phyloP scores from a whole-genome alignment of 495 filamentous ascomycete genomes.

The Staphylotrichum tortipilum region DNA sequence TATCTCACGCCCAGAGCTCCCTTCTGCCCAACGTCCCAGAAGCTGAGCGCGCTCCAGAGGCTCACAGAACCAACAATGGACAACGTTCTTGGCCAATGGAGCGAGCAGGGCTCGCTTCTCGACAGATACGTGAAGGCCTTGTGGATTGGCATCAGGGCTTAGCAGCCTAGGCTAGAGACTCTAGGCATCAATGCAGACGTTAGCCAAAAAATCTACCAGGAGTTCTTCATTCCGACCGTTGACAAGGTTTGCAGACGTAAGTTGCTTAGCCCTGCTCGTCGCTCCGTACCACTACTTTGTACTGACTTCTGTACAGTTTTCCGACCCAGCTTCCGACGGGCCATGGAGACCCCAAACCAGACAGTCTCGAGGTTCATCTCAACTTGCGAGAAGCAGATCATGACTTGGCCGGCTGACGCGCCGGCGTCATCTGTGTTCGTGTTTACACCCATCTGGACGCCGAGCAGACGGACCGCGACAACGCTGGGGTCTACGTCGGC shows the following conservation, averaged over 20 bases:
- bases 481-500: not conserved
- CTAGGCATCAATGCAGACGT: not conserved
- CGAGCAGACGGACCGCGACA: not conserved
- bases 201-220: not conserved
- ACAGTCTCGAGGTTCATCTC: not conserved
- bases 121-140: not conserved
- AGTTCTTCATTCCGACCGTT: not conserved
- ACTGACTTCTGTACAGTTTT: not conserved
- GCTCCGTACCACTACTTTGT: not conserved
- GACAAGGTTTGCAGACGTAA: not conserved
- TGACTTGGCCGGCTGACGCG: not conserved
- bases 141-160: not conserved
- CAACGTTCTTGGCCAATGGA: not conserved
- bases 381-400: not conserved
- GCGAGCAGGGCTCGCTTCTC: not conserved
- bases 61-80: not conserved
- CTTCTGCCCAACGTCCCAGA: not conserved
- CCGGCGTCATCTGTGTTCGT: not conserved
- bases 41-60: not conserved
- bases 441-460: not conserved
- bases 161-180: not conserved
- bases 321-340: not conserved
- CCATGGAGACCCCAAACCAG: not conserved
- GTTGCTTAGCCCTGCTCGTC: not conserved
- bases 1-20: not conserved